phyloP scores from a whole-genome alignment of 352 stramenopile genomes.

The Aphanomyces stellatus region DNA sequence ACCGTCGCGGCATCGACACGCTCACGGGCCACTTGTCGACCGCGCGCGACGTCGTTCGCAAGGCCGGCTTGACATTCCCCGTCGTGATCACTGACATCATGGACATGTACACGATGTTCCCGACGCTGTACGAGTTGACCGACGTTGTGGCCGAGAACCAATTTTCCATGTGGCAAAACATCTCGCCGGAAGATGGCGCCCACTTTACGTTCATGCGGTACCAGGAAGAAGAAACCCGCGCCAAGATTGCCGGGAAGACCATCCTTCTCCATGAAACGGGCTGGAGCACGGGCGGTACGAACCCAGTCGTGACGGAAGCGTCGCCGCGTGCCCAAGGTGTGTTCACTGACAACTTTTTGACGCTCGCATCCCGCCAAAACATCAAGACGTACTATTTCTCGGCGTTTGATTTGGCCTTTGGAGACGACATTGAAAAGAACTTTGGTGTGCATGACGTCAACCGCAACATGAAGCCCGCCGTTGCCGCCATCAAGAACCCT shows the following conservation, averaged over 20 bases:
- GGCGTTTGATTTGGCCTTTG: slow-evolving; percentile 56
- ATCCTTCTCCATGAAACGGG: slow-evolving; percentile 63
- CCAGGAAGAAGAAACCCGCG: slow-evolving; percentile 32
- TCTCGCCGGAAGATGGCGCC: slow-evolving; percentile 37
- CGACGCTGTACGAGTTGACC: slow-evolving; percentile 42
- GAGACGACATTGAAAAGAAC: slow-evolving; percentile 46
- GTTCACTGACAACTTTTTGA: slow-evolving; percentile 66
- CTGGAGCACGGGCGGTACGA: slow-evolving; percentile 42
- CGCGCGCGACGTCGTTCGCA: slow-evolving; percentile 40
- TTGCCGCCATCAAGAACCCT: slow-evolving; percentile 32
- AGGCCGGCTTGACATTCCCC: slow-evolving; percentile 31
- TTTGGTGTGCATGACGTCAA: slow-evolving; percentile 55
- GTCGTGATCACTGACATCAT: slow-evolving; percentile 65
- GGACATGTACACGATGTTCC: slow-evolving; percentile 58
- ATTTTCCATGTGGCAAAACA: slow-evolving; percentile 66
- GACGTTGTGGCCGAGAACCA: slow-evolving; percentile 70
- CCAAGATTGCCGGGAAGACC: slow-evolving; percentile 41
- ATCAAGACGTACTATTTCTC: slow-evolving; percentile 71
- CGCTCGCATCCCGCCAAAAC: slow-evolving; percentile 33
- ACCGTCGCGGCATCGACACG: slow-evolving; percentile 1
- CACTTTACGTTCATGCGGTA: slow-evolving; percentile 47
- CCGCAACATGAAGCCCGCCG: slow-evolving; percentile 47
- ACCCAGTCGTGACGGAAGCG: slow-evolving; percentile 27
- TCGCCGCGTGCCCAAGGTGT: slow-evolving; percentile 44
- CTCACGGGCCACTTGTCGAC: slow-evolving; percentile 41